Base-by-base conservation (phyloP, 2,329 filamentous ascomycete species). In the Fonsecaea monophora region DNA sequence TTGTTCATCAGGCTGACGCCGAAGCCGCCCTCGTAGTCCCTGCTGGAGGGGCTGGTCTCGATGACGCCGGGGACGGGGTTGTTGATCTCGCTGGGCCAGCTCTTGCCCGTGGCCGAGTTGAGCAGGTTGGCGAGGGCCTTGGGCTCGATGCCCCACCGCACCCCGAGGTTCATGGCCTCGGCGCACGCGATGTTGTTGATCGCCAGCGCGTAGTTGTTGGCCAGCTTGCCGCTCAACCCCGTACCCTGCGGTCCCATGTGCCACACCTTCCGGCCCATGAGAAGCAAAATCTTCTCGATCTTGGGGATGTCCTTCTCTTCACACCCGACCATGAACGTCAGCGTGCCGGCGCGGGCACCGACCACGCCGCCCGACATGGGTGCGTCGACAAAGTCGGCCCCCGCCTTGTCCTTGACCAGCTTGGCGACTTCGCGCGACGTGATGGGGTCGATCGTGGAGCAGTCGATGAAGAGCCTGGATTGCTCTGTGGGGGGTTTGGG, bases 301-400 rank as follows among this genome's bases (percentile, higher is more conserved):
- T 87, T 85, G 1, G 87, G 80, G 1, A 95, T 82, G 0, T 91
- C 77, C 3, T 85, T 81, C 0, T 74, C 68, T 0, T 88, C 83
- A 6, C 89, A 86, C 53, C 95, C 95, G 64, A 98, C 88, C 95
- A 99, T 98, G 78, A 99, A 99, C 0, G 94, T 97, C 65, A 99
- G 83, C 0, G 92, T 94, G 38, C 91, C 95, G 12, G 92, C 92
- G 5, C 88, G 84, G 10, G 95, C 95, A 53, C 94, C 95, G 4
- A 98, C 92, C 0, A 97, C 94, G 59, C 95, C 95, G 56, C 95
- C 95, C 0, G 94, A 98, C 90, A 99, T 97, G 53, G 95, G 95
- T 2, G 95, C 94, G 77, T 99, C 95, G 66, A 97, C 89, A 75
- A 98, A 97, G 1, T 86, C 83, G 0, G 87, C 87, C 15, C 66